phyloP scores from a whole-genome alignment of 1,284 basidiomycete genomes.

The Malassezia equina region DNA sequence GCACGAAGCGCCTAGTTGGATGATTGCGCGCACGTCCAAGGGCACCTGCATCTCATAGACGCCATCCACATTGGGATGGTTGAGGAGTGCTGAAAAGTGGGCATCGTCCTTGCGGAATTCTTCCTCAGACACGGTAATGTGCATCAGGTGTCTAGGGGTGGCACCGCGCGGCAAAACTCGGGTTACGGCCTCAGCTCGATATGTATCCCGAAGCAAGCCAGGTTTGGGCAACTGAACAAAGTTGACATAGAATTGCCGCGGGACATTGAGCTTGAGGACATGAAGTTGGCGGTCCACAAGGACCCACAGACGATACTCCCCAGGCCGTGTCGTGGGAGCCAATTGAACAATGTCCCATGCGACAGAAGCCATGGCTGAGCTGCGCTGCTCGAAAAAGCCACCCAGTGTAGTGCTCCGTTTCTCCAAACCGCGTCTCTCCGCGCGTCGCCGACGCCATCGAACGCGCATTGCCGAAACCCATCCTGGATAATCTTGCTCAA shows the following conservation, averaged over 20 bases:
- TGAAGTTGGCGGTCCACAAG: conserved; percentile 71
- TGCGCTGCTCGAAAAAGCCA: conserved; percentile 67
- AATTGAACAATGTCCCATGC: conserved; percentile 93
- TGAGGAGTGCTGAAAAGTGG: conserved; percentile 82
- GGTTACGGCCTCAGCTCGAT: conserved; percentile 64
- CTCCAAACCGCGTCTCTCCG: conserved; percentile 49
- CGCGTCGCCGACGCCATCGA: conserved; percentile 62
- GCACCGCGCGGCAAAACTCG: conserved; percentile 72
- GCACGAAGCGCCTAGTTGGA: conserved; percentile 77
- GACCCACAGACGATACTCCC: conserved; percentile 83
- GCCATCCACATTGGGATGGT: conserved; percentile 88
- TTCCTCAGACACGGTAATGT: conserved; percentile 71
- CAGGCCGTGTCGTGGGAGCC: conserved; percentile 63
- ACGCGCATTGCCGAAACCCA: conserved; percentile 73
- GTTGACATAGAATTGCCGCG: conserved; percentile 85
- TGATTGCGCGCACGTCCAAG: conserved; percentile 67
- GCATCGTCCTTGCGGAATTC: conserved; percentile 72
- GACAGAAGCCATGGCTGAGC: conserved; percentile 58
- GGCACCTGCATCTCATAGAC: conserved; percentile 91
- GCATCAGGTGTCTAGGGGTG: conserved; percentile 69
- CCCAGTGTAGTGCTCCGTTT: conserved; percentile 27
- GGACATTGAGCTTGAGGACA: conserved; percentile 69
- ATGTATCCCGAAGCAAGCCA: conserved; percentile 59
- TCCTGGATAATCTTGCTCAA: conserved; percentile 58
- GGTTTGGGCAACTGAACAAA: conserved; percentile 60